phyloP scores from a whole-genome alignment of 441 rosid species.

The Rhodomyrtus psidioides region DNA sequence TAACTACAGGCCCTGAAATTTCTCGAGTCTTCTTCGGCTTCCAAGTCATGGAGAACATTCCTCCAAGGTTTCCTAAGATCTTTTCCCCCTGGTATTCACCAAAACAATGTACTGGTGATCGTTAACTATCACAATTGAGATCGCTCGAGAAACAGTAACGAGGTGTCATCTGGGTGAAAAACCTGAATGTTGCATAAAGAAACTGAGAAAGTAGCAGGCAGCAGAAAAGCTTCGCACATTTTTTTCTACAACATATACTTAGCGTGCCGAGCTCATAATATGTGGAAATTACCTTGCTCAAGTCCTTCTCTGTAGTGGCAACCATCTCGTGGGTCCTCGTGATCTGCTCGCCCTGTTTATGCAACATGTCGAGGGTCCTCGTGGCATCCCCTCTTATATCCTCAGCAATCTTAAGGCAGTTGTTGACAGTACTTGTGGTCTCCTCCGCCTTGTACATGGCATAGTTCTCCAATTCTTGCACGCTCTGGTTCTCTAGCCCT shows the following conservation, averaged over 20 bases:
- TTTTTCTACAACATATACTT: not conserved
- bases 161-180: not conserved
- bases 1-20: conserved; percentile 46
- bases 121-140: not conserved
- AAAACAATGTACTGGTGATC: not conserved
- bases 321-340: conserved; percentile 53
- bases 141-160: not conserved
- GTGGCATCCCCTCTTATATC: conserved; percentile 48
- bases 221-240: not conserved
- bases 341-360: conserved; percentile 60
- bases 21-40: conserved; percentile 56
- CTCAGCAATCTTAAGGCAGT: conserved; percentile 57
- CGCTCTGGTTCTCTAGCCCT: conserved; percentile 44
- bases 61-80: conserved; percentile 58
- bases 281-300: conserved; percentile 18
- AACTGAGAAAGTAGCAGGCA: not conserved
- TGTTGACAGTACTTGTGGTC: conserved; percentile 44
- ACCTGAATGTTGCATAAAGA: not conserved
- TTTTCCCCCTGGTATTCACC: conserved; percentile 40
- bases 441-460: conserved; percentile 57
- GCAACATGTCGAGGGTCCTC: conserved; percentile 55
- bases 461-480: conserved; percentile 48
- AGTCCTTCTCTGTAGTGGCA: conserved; percentile 52
- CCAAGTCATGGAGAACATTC: conserved; percentile 73
- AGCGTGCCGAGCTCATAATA: not conserved